These are phyloP conservation scores for Onygenales sp. DNA, from an alignment of 2,329 filamentous ascomycete species.

Conservation along the genomic window DNA sequence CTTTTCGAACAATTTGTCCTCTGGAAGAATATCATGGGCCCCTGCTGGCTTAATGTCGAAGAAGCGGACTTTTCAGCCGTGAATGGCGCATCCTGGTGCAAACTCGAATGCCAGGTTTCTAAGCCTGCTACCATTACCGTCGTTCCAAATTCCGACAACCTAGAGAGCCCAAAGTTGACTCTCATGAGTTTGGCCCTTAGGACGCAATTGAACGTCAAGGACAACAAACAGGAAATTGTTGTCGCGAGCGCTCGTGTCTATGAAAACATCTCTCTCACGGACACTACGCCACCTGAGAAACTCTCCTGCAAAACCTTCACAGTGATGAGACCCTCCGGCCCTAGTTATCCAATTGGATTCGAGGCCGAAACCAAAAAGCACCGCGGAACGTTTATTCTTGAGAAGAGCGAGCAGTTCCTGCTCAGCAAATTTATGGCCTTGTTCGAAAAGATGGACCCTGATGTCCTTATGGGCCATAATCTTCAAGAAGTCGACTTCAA, in stretches of 20 bases:
- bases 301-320: constrained; percentile 87
- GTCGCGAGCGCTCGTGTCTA: constrained; percentile 88
- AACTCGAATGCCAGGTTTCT: constrained; percentile 75
- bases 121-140: constrained; percentile 68
- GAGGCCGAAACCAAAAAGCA: constrained; percentile 67
- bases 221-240: constrained; percentile 94
- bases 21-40: constrained; percentile 98
- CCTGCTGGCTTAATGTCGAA: constrained; percentile 90
- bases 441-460: constrained; percentile 78
- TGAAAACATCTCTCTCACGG: constrained; percentile 75
- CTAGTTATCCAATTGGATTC: constrained; percentile 76
- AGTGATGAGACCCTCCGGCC: constrained; percentile 69
- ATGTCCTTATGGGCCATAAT: constrained; percentile 87
- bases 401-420: constrained; percentile 75
- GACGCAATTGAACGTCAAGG: constrained; percentile 78
- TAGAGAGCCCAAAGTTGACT: constrained; percentile 78
- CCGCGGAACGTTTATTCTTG: constrained; percentile 66
- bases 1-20: constrained; percentile 97
- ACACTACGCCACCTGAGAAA: constrained; percentile 81
- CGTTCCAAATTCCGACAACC: constrained; percentile 65
- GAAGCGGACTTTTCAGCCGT: constrained; percentile 73
- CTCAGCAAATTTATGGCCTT: constrained; percentile 83
- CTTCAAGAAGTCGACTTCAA: constrained; percentile 97
- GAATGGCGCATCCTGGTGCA: constrained; percentile 94
- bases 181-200: constrained; percentile 92